These are phyloP conservation scores for Monosporascus sp. DNA, from an alignment of 2,329 filamentous ascomycete species.

Conservation along the genomic window DNA sequence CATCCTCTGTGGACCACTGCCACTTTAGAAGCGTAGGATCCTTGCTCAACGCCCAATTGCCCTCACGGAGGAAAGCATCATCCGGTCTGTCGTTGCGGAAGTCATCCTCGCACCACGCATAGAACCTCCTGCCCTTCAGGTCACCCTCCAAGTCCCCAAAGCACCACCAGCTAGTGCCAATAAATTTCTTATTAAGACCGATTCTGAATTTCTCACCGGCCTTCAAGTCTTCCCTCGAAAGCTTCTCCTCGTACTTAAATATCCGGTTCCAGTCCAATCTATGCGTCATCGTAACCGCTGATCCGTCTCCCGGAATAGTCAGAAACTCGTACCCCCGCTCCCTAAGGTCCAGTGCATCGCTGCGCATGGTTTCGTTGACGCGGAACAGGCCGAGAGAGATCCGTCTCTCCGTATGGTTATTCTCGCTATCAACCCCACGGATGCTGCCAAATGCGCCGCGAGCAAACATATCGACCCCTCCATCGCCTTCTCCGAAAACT, in stretches of 20 bases:
- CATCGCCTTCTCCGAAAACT: constrained; percentile 1
- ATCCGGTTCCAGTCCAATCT: constrained; percentile 9
- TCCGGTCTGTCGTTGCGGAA: constrained; percentile 1
- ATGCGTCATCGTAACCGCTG: constrained; percentile 2
- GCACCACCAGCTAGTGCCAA: constrained; percentile 12
- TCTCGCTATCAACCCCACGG: background rate
- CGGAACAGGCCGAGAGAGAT: constrained; percentile 6
- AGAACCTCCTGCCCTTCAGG: constrained; percentile 6
- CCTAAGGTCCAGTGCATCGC: constrained; percentile 5
- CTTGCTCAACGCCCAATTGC: constrained; percentile 9
- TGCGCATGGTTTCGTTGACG: background rate
- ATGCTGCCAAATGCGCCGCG: background rate
- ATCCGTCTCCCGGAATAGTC: constrained; percentile 7
- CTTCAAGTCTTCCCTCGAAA: constrained; percentile 1
- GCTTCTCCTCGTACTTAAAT: constrained; percentile 9
- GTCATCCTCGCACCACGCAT: constrained; percentile 4
- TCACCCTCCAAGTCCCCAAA: constrained; percentile 11
- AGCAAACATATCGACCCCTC: constrained; percentile 6
- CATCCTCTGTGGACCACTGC: constrained; percentile 5
- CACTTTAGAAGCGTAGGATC: constrained; percentile 5
- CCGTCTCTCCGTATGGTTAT: background rate
- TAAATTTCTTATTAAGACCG: background rate
- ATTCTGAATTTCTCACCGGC: constrained; percentile 7
- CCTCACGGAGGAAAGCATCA: constrained; percentile 4
- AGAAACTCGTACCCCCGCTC: constrained; percentile 9